Base-by-base conservation (phyloP, 2,329 filamentous ascomycete species). In the Fusarium sulawesiense region DNA sequence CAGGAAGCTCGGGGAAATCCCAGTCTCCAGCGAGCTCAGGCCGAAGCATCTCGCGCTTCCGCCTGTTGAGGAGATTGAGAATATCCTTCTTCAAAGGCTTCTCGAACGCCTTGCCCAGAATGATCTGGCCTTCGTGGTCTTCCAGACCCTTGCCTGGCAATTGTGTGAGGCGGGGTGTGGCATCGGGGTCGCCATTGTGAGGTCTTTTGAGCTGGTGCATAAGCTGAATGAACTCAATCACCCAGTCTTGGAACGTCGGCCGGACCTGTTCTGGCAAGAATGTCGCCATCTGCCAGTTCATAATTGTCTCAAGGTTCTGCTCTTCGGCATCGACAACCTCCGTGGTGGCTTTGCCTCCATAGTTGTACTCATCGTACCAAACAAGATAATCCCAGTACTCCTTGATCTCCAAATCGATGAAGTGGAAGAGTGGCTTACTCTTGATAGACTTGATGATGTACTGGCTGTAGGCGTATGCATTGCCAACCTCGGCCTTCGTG, bases 351-450 rank as follows among this genome's bases (percentile, higher is more conserved):
- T 97, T 97, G 65, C 96, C 96, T 58, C 96, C 97, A 76, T 98
- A 98, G 83, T 99, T 99, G 85, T 95, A 98, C 80, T 98, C 93
- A 74, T 99, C 96, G 73, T 98, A 98, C 96, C 96, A 99, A 6
- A 98, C 90, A 1, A 99, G 89, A 76, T 98, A 98, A 79, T 99
- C 96, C 96, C 96, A 99, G 80, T 98, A 99, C 78, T 99, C 96
- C 73, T 95, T 97, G 80, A 99, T 96, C 74, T 98, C 93, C 5
- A 99, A 86, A 75, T 99, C 96, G 68, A 99, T 90, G 77, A 99
- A 99, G 79, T 98, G 93, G 82, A 99, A 99, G 0, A 98, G 87
- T 0, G 96, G 94, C 76, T 98, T 98, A 60, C 90, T 90, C 80
- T 97, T 95, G 82, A 99, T 98, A 0, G 94, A 97, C 83, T 98